Evolutionary conservation across 768 basidiomycete genomes (phyloP).

Genomic region (Boletus huronensis): DNA sequence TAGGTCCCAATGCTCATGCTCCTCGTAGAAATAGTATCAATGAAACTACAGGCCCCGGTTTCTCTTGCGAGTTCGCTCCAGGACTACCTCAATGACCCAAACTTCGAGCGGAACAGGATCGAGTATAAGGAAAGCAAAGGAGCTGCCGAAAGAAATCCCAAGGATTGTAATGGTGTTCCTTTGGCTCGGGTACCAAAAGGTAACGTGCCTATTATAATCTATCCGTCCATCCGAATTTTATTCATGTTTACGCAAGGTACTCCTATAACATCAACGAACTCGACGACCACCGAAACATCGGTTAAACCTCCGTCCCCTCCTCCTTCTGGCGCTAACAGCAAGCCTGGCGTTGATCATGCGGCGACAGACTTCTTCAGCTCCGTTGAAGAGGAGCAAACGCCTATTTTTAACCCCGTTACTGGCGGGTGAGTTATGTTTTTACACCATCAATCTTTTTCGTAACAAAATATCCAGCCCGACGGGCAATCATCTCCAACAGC

Average conservation of each 20-base stretch:
- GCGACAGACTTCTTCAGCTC: slow-evolving; percentile 84
- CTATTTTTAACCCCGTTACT: slow-evolving; percentile 65
- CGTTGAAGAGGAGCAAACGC: slow-evolving; percentile 78
- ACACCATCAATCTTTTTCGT: slow-evolving; percentile 4
- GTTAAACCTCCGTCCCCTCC: slow-evolving; percentile 26
- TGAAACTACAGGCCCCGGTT: slow-evolving; percentile 73
- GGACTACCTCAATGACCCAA: slow-evolving; percentile 94
- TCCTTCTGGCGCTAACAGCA: slow-evolving; percentile 24
- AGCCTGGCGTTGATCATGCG: slow-evolving; percentile 42
- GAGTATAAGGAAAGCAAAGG: slow-evolving; percentile 87
- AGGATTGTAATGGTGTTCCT: slow-evolving; percentile 6
- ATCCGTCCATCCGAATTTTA: background rate
- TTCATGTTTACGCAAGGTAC: slow-evolving; percentile 13
- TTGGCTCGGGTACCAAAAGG: slow-evolving; percentile 16
- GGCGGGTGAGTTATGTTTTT: slow-evolving; percentile 38
- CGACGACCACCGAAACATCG: slow-evolving; percentile 17
- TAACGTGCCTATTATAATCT: slow-evolving; percentile 3
- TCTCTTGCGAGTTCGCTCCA: slow-evolving; percentile 91
- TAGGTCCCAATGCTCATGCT: slow-evolving; percentile 31
- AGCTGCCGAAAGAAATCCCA: slow-evolving; percentile 45
- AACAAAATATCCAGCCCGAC: slow-evolving; percentile 39
- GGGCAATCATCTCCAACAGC: slow-evolving; percentile 52
- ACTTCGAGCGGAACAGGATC: slow-evolving; percentile 91
- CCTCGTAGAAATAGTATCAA: background rate
- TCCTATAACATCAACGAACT: slow-evolving; percentile 17